Evolutionary conservation across 2,329 filamentous ascomycete genomes (phyloP).

Genomic region (Curvularia verruculosa): DNA sequence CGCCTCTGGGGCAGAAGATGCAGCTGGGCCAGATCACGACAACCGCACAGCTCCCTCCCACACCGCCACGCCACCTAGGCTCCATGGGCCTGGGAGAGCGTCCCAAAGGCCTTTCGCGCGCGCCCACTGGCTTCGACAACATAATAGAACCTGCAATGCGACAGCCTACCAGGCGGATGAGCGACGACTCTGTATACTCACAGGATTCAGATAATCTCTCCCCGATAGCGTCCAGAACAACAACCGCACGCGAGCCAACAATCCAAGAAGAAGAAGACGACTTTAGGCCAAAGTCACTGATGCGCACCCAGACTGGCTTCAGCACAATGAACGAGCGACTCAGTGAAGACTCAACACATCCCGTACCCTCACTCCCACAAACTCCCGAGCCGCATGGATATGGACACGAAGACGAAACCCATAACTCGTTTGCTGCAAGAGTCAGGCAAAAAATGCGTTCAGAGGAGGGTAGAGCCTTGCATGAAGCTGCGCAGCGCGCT

Average conservation of each 20-base stretch:
- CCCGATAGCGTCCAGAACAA: slow-evolving; percentile 29
- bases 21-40: slow-evolving; percentile 46
- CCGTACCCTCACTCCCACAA: slow-evolving; percentile 35
- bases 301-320: slow-evolving; percentile 64
- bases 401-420: slow-evolving; percentile 33
- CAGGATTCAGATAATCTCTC: slow-evolving; percentile 40
- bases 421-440: slow-evolving; percentile 54
- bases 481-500: slow-evolving; percentile 48
- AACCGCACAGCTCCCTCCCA: slow-evolving; percentile 36
- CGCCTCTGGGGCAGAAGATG: slow-evolving; percentile 45
- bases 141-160: slow-evolving; percentile 18
- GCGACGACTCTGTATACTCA: slow-evolving; percentile 43
- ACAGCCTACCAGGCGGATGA: slow-evolving; percentile 23
- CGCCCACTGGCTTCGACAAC: slow-evolving; percentile 44
- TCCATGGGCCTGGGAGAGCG: slow-evolving; percentile 46
- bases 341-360: slow-evolving; percentile 55
- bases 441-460: slow-evolving; percentile 59
- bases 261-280: slow-evolving; percentile 51
- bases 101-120: slow-evolving; percentile 37
- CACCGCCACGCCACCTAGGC: slow-evolving; percentile 37
- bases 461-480: slow-evolving; percentile 59
- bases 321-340: slow-evolving; percentile 29
- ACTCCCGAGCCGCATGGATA: slow-evolving; percentile 32
- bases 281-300: slow-evolving; percentile 62
- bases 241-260: slow-evolving; percentile 37